A percentile compares a stretch with the other conserved stretches of the same genome.
These are phyloP conservation scores for Calcarisporium arbuscula DNA, from an alignment of 2,329 filamentous ascomycete species.

Conservation along the genomic window DNA sequence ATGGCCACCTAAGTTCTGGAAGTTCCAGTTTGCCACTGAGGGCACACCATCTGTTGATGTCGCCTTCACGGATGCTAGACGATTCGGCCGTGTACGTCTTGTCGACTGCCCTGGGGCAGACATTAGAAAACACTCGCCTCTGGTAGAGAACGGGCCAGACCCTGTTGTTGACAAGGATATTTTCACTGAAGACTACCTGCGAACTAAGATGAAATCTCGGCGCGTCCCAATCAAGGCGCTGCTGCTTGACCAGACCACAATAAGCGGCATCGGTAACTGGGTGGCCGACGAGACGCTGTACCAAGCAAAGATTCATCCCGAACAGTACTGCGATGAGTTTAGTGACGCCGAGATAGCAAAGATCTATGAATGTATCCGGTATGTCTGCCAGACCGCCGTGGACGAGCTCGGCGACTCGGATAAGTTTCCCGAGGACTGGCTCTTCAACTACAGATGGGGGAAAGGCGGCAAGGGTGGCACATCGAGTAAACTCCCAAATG, in stretches of 20 bases:
- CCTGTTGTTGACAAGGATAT: conserved; percentile 75
- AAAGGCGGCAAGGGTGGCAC: conserved; percentile 79
- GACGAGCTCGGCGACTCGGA: conserved; percentile 75
- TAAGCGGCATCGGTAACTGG: conserved; percentile 96
- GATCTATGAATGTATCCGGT: conserved; percentile 66
- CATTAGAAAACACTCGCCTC: conserved; percentile 69
- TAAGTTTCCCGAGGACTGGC: conserved; percentile 79
- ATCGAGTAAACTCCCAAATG: conserved; percentile 65
- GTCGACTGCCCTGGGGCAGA: conserved; percentile 72
- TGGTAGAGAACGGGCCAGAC: conserved; percentile 91
- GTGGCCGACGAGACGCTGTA: conserved; percentile 93
- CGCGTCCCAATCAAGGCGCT: conserved; percentile 86
- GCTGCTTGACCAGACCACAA: conserved; percentile 77
- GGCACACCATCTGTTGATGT: conserved; percentile 49
- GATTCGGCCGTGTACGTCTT: conserved; percentile 73
- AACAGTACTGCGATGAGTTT: conserved; percentile 86
- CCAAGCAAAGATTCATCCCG: conserved; percentile 81
- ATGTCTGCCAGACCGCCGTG: conserved; percentile 75
- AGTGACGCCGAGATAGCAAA: conserved; percentile 61
- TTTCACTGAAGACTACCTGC: conserved; percentile 71
- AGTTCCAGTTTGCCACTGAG: conserved; percentile 68
- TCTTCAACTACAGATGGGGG: conserved; percentile 83
- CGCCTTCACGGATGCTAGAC: conserved; percentile 78
- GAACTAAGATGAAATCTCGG: conserved; percentile 63
- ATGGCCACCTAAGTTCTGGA: conserved; percentile 90